Conservation (phyloP, 1,284 basidiomycete genomes). For the Mycena citricolor region DNA sequence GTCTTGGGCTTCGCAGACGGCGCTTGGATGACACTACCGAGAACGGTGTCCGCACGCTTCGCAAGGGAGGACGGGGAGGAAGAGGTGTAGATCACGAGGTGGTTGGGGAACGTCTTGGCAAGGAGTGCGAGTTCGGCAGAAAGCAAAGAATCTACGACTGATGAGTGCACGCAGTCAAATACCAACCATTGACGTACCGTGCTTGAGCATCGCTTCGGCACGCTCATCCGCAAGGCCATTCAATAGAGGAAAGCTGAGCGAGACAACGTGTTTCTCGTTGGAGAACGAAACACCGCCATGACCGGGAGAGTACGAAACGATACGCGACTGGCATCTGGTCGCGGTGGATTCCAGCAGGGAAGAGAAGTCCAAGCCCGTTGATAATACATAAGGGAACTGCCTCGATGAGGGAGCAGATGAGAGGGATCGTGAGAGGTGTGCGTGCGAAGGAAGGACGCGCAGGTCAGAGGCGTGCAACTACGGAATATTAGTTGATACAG, state of each 20-base stretch:
- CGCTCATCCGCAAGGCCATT: conserved; percentile 40
- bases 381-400: conserved; percentile 62
- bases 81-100: conserved; percentile 67
- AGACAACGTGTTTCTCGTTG: conserved; percentile 54
- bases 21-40: conserved; percentile 17
- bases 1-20: conserved; percentile 37
- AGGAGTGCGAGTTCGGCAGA: conserved; percentile 49
- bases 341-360: conserved; percentile 45
- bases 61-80: conserved; percentile 37
- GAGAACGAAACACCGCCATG: conserved; percentile 35
- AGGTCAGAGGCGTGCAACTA: conserved; percentile 74
- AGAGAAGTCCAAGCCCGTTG: conserved; percentile 30
- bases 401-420: conserved; percentile 49
- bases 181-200: conserved; percentile 45
- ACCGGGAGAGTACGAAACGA: conserved; percentile 41
- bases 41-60: conserved; percentile 38
- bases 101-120: conserved; percentile 49
- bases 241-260: conserved; percentile 53
- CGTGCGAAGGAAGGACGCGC: conserved; percentile 52
- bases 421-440: conserved; percentile 47
- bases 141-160: conserved; percentile 40
- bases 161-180: conserved; percentile 11
- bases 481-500: conserved; percentile 26
- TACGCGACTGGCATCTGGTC: conserved; percentile 50
- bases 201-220: conserved; percentile 46